A percentile compares a stretch with the other conserved stretches of the same genome.
phyloP scores from a whole-genome alignment of 768 basidiomycete genomes.

The Leccinum obscurum region DNA sequence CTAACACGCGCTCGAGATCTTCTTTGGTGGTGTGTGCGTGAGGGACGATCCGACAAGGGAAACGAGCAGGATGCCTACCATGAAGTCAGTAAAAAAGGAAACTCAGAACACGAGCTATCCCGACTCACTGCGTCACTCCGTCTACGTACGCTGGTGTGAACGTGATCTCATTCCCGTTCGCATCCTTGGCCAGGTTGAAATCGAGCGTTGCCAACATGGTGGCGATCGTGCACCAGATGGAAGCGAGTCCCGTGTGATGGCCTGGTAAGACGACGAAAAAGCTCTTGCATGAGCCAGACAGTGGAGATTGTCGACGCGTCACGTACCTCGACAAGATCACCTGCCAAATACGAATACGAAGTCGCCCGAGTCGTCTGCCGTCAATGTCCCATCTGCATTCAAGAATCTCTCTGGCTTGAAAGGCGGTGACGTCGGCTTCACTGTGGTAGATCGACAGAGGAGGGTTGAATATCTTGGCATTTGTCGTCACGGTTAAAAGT shows the following conservation, averaged over 20 bases:
- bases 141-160: neutral
- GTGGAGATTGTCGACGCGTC: too few relatives aligned
- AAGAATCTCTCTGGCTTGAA: too few relatives aligned
- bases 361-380: too few relatives aligned
- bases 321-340: too few relatives aligned
- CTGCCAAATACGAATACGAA: too few relatives aligned
- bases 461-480: too few relatives aligned
- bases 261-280: too few relatives aligned
- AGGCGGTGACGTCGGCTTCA: too few relatives aligned
- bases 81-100: neutral
- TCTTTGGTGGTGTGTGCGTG: conserved; percentile 6
- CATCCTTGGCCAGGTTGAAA: neutral
- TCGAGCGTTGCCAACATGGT: neutral
- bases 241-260: neutral
- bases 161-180: neutral
- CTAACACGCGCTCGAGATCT: conserved; percentile 1
- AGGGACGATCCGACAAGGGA: conserved; percentile 12
- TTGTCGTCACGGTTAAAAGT: too few relatives aligned
- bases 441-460: too few relatives aligned
- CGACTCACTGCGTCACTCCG: neutral
- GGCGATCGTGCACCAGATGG: neutral
- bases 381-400: too few relatives aligned
- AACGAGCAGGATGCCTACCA: neutral
- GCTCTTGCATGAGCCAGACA: too few relatives aligned
- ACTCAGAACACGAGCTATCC: neutral